A percentile compares a stretch with the other conserved stretches of the same genome.
Evolutionary conservation across 192 early-diverging fungal genomes (phyloP).

Genomic region (Cladochytrium replicatum): DNA sequence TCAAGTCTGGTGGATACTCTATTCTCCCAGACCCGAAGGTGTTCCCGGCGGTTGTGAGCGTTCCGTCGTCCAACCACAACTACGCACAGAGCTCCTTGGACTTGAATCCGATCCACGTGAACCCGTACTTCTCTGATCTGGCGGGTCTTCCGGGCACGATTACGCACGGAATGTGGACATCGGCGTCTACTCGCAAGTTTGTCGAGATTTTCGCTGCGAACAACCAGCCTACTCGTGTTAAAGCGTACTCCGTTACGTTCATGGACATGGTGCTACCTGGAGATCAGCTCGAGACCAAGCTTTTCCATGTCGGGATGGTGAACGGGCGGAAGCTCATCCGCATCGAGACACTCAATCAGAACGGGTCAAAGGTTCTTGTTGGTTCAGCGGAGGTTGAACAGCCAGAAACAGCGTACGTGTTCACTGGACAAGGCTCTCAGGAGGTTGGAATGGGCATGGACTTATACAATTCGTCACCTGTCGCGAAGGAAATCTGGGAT

Average conservation of each 20-base stretch:
- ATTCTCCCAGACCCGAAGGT: constrained; percentile 78
- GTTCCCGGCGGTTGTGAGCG: constrained; percentile 76
- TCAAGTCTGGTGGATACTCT: constrained; percentile 73
- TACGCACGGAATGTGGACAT: constrained; percentile 97
- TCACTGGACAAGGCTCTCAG: constrained; percentile 95
- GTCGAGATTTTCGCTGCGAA: constrained; percentile 92
- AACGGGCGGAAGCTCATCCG: constrained; percentile 93
- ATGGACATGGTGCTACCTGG: constrained; percentile 88
- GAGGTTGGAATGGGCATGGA: constrained; percentile 95
- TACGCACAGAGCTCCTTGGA: constrained; percentile 84
- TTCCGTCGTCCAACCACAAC: constrained; percentile 75
- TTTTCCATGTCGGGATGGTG: constrained; percentile 89
- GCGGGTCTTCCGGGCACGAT: constrained; percentile 87
- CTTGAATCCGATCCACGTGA: constrained; percentile 94
- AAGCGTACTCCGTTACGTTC: constrained; percentile 77
- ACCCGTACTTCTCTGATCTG: constrained; percentile 86
- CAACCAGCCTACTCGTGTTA: constrained; percentile 81
- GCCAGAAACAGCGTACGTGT: constrained; percentile 80
- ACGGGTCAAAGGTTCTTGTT: constrained; percentile 68
- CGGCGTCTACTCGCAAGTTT: constrained; percentile 86
- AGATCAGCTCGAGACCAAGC: constrained; percentile 80
- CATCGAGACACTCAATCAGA: constrained; percentile 79
- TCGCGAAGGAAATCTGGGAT: constrained; percentile 85
- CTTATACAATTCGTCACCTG: constrained; percentile 68
- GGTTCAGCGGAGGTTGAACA: constrained; percentile 92